Evolutionary conservation across 352 stramenopile species (phyloP).

Genomic region (Phytophthora gonapodyides): DNA sequence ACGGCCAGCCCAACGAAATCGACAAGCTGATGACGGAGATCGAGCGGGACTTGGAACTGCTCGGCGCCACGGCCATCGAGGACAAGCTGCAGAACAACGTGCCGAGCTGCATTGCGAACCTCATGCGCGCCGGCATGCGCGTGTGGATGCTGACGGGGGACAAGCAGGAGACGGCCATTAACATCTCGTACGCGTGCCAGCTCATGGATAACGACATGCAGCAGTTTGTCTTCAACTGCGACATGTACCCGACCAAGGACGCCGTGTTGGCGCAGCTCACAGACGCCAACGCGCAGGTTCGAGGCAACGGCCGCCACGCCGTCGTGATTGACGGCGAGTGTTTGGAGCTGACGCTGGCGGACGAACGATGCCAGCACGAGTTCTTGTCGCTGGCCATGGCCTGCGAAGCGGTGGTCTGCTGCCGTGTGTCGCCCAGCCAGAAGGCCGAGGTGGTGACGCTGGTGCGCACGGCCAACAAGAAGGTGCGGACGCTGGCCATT

Average conservation of each 20-base stretch:
- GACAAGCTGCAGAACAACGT: constrained; percentile 94
- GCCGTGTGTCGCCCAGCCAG: constrained; percentile 81
- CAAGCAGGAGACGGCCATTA: constrained; percentile 95
- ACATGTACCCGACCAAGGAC: constrained; percentile 60
- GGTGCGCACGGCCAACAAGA: constrained; percentile 55
- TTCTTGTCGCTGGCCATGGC: constrained; percentile 75
- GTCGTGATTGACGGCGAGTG: constrained; percentile 77
- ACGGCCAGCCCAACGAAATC: constrained; percentile 65
- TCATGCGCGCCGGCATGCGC: constrained; percentile 89
- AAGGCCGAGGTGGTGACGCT: constrained; percentile 83
- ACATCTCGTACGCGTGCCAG: constrained; percentile 92
- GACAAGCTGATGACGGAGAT: constrained; percentile 78
- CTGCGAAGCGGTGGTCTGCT: constrained; percentile 82
- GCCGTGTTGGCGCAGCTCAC: constrained; percentile 42
- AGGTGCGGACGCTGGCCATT: constrained; percentile 83
- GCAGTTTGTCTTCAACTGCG: constrained; percentile 69
- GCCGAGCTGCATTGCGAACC: constrained; percentile 81
- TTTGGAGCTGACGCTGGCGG: constrained; percentile 59
- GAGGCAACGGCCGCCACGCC: constrained; percentile 43
- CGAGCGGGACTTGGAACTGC: constrained; percentile 77
- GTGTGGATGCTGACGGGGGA: constrained; percentile 95
- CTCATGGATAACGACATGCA: constrained; percentile 90
- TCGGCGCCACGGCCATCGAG: constrained; percentile 93
- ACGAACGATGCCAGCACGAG: constrained; percentile 54
- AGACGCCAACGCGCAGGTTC: constrained; percentile 38